Evolutionary conservation across 2,329 filamentous ascomycete species (phyloP), one percentile per base, ranked within the genome.

Genomic region (Phialophora macrospora): DNA sequence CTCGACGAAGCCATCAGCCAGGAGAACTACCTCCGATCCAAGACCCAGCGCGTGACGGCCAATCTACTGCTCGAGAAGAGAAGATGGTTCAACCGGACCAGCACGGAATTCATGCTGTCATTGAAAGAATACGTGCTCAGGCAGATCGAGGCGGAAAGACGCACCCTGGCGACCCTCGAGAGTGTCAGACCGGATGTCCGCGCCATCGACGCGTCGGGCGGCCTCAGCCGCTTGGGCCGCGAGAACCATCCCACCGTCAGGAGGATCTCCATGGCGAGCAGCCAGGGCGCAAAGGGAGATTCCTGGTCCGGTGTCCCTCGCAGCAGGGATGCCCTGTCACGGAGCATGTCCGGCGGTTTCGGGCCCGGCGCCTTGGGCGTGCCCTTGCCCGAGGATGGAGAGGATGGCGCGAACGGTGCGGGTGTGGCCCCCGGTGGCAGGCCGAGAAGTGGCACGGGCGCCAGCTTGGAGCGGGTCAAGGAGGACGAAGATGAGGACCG

Each of bases 211-310:
- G 84, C 90, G 44, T 93, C 90, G 6, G 95, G 95, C 62, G 95
- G 95, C 11, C 86, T 99, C 54, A 95, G 90, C 74, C 87, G 95
- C 49, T 84, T 99, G 38, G 95, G 95, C 49, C 88, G 95, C 65
- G 95, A 99, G 79, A 83, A 90, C 17, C 92, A 97, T 76, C 94
- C 95, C 2, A 80, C 88, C 4, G 80, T 81, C 32, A 87, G 95
- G 62, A 88, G 94, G 67, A 80, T 89, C 28, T 94, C 88, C 77
- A 80, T 97, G 71, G 91, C 91, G 17, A 91, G 91, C 55, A 95
- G 91, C 73, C 95, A 99, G 79, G 95, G 95, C 0, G 94, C 95
- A 57, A 96, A 96, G 80, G 95, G 95, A n/a, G 95, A 99, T 77
- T 90, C 95, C 17, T 99, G 95, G 95, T 97, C 92, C 73, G 95